Evolutionary conservation across 768 basidiomycete genomes (phyloP).

Genomic region (Rhizopogon salebrosus): DNA sequence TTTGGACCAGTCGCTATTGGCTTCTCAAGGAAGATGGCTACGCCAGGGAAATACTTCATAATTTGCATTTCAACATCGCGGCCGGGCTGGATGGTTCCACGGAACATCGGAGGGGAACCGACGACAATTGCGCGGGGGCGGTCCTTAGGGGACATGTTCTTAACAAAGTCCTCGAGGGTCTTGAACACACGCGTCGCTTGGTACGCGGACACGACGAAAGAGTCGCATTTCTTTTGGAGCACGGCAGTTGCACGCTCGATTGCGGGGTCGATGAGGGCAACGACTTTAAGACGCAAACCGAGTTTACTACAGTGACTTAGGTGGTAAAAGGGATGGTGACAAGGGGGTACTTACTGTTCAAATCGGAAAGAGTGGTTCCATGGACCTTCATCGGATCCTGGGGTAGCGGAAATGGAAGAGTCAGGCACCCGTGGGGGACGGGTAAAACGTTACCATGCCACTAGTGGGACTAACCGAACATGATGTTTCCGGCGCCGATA

Average conservation of each 20-base stretch:
- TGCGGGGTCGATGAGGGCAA: conserved; percentile 90
- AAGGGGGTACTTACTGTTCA: conserved; percentile 58
- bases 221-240: conserved; percentile 85
- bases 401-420: conserved; percentile 5
- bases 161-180: conserved; percentile 81
- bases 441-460: not conserved
- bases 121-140: conserved; percentile 81
- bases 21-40: conserved; percentile 90
- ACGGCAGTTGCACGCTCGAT: conserved; percentile 74
- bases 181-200: conserved; percentile 81
- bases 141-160: conserved; percentile 56
- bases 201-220: conserved; percentile 92
- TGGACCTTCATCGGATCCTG: conserved; percentile 83
- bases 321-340: conserved; percentile 1
- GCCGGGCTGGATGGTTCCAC: conserved; percentile 69
- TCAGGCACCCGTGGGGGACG: not conserved
- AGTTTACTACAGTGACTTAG: conserved; percentile 61
- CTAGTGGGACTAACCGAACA: conserved; percentile 68
- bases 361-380: conserved; percentile 93
- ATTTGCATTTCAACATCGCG: conserved; percentile 87
- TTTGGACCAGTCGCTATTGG: conserved; percentile 80
- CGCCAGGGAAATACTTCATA: conserved; percentile 81
- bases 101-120: conserved; percentile 91
- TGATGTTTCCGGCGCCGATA: conserved; percentile 95
- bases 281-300: conserved; percentile 91